phyloP scores from a whole-genome alignment of 495 filamentous ascomycete species.

The Platismatia glauca region DNA sequence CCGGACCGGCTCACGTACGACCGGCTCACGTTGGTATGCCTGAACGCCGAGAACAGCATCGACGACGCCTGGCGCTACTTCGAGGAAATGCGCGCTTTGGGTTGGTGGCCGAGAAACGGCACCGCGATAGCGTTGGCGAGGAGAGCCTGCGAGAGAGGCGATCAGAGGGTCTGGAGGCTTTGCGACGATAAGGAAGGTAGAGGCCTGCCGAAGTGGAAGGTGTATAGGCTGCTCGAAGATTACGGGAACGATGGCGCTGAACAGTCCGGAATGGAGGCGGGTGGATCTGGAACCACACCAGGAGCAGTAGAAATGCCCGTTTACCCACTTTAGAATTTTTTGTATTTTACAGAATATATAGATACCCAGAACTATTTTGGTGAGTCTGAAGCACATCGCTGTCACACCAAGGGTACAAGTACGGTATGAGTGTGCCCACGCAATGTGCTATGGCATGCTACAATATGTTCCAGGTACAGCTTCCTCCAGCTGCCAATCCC shows the following conservation, averaged over 20 bases:
- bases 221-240: constrained; percentile 2
- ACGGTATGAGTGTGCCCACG: neutral
- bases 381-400: neutral
- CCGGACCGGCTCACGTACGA: constrained; percentile 59
- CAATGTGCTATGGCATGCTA: constrained; percentile 2
- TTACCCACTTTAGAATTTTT: neutral
- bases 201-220: constrained; percentile 26
- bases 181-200: constrained; percentile 27
- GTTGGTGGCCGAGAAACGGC: constrained; percentile 29
- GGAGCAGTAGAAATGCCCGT: neutral
- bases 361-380: neutral
- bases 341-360: neutral
- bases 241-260: constrained; percentile 9
- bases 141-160: constrained; percentile 37
- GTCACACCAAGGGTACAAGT: neutral
- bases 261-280: neutral
- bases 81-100: constrained; percentile 40
- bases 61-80: constrained; percentile 52
- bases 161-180: constrained; percentile 50
- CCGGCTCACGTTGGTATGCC: constrained; percentile 56
- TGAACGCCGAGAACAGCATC: constrained; percentile 36
- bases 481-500: neutral
- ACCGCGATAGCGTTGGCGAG: constrained; percentile 36
- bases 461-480: neutral
- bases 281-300: neutral